Evolutionary conservation across 768 basidiomycete genomes (phyloP).

Genomic region (Rickenella mellea): DNA sequence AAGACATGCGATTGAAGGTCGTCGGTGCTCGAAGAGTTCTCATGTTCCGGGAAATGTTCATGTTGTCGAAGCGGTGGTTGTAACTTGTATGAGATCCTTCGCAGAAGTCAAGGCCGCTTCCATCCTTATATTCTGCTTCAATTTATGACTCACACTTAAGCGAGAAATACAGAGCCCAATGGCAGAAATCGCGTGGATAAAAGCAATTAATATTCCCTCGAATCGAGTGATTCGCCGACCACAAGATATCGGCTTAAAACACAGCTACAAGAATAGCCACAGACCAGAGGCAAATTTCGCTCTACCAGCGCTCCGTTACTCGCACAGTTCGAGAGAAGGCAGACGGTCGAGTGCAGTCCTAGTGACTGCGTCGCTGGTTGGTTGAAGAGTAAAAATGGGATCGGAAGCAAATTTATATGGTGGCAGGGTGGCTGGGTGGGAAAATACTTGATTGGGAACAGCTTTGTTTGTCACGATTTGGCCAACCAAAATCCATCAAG

Average conservation of each 20-base stretch:
- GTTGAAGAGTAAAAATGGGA: neutral
- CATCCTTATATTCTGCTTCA: neutral
- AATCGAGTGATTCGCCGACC: constrained; percentile 4
- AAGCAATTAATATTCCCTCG: constrained; percentile 1
- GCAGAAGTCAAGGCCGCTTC: constrained; percentile 2
- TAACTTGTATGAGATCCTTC: too few relatives aligned
- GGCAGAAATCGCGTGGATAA: neutral
- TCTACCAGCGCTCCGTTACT: constrained; percentile 64
- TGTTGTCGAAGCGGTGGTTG: too few relatives aligned
- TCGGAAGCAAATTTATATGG: neutral
- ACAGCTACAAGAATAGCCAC: constrained; percentile 4
- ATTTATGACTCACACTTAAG: neutral
- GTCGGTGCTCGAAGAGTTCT: too few relatives aligned
- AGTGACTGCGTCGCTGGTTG: constrained; percentile 34
- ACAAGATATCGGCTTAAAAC: constrained; percentile 4
- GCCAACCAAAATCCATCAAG: neutral
- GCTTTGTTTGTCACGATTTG: constrained; percentile 3
- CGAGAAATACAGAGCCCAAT: neutral
- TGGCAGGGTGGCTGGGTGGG: too few relatives aligned
- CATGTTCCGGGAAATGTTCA: too few relatives aligned
- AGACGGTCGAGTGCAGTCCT: constrained; percentile 39
- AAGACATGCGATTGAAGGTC: constrained; percentile 40
- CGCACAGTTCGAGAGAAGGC: constrained; percentile 24
- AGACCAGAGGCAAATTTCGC: constrained; percentile 14
- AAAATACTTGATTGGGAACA: too few relatives aligned